Evolutionary conservation across 768 basidiomycete genomes (phyloP), one percentile per base, ranked within the genome.

Genomic region (Scleroderma citrinum): DNA sequence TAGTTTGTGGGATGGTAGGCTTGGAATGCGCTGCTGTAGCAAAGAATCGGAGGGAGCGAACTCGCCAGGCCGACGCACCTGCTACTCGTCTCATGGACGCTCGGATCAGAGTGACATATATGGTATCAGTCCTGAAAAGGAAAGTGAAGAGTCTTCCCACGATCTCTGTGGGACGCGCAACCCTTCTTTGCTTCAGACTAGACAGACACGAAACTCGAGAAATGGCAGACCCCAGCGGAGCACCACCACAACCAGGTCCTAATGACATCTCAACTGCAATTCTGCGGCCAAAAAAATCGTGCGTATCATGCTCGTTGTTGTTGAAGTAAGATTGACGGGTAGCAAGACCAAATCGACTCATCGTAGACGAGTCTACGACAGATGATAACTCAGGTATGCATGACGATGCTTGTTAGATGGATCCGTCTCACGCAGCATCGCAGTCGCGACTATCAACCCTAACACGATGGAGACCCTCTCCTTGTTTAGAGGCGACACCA

Each of bases 201-300:
- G 39, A 41, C 11, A 43, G 23, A 21, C 40, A 51, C 24, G 52
- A 41, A 39, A 46, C 21, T 26, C 60, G 17, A 29, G 26, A 29
- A 54, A 75, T 76, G 85, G 84, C 84, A 55, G 88, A 92, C 72
- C 87, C 89, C 12, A 90, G 86, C 60, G 89, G 89, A 58, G 88
- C 87, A 51, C 64, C 87, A 50, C 80, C 87, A 51, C 85, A 83
- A 59, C 87, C 88, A n/a, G 87, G 84, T 43, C 82, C 85, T 21
- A 85, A 97, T 68, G 94, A 96, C 60, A 76, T 81, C 47, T 91
- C 94, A 17, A 98, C 95, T 31, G 95, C 95, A 42, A 98, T 99
- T 67, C 76, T 99, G 52, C 76, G 96, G 54, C 86, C 87, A 56
- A 99, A 98, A 88, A 95, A 96, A 78, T 94, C 92, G 95, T 96